These are phyloP conservation scores for Rhodotorula taiwanensis DNA, from an alignment of 768 basidiomycete species.

Conservation along the genomic window DNA sequence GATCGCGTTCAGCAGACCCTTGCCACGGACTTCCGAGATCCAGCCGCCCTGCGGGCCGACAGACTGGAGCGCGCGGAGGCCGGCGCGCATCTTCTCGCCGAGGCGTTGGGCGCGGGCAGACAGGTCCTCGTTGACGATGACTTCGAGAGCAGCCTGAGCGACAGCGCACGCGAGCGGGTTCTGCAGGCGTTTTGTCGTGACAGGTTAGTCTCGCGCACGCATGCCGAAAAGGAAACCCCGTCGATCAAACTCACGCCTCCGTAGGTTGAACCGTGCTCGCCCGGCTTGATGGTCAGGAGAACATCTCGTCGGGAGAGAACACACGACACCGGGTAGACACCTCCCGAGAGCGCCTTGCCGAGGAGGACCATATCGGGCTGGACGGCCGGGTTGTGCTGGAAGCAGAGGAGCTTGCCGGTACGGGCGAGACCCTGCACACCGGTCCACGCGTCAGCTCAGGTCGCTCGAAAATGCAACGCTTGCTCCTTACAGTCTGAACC, in stretches of 20 bases:
- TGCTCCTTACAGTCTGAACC: conserved; percentile 83
- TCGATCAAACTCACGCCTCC: conserved; percentile 42
- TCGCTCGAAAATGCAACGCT: too few species aligned
- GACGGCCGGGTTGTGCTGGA: conserved; percentile 69
- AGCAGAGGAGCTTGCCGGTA: conserved; percentile 86
- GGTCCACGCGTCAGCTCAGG: background rate
- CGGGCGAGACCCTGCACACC: conserved; percentile 69
- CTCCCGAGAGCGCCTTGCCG: conserved; percentile 94
- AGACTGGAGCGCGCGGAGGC: conserved; percentile 56
- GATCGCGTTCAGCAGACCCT: conserved; percentile 84
- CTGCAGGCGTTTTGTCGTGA: background rate
- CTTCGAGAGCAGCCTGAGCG: conserved; percentile 80
- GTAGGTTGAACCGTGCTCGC: conserved; percentile 60
- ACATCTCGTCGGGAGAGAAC: conserved; percentile 84
- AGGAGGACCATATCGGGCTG: conserved; percentile 86
- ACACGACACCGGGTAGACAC: conserved; percentile 94
- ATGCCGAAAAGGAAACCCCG: background rate
- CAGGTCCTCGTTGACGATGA: conserved; percentile 81
- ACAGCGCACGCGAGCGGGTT: conserved; percentile 97
- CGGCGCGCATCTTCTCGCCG: conserved; percentile 71
- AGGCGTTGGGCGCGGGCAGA: conserved; percentile 69
- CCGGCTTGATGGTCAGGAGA: conserved; percentile 89
- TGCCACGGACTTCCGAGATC: conserved; percentile 71
- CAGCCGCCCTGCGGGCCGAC: conserved; percentile 51
- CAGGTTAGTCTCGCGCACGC: background rate